Conservation (phyloP, 2,329 filamentous ascomycete genomes). For the Microcyclosporella mali region DNA sequence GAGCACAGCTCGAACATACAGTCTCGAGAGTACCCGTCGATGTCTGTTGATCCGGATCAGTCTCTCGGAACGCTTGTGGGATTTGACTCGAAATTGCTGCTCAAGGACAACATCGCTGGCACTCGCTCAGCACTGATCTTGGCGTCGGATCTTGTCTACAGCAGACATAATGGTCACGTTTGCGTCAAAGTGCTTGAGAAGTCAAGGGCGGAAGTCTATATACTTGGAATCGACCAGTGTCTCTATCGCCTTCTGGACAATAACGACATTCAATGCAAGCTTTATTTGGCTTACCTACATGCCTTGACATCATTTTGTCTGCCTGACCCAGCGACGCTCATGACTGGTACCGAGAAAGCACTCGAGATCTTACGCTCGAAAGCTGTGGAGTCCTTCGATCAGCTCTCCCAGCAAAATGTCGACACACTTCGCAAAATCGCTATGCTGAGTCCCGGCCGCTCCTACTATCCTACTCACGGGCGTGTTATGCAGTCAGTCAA, state of each 20-base stretch:
- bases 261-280: conserved; percentile 32
- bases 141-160: conserved; percentile 10
- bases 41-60: conserved; percentile 46
- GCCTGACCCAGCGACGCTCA: conserved; percentile 52
- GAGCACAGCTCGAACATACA: conserved; percentile 5
- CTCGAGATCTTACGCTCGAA: conserved; percentile 19
- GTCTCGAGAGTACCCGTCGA: conserved; percentile 18
- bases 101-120: conserved; percentile 29
- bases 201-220: conserved; percentile 46
- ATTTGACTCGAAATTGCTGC: conserved; percentile 52
- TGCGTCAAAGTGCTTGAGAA: conserved; percentile 30
- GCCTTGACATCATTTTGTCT: conserved; percentile 55
- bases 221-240: conserved; percentile 51
- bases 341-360: conserved; percentile 56
- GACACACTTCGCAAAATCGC: conserved; percentile 26
- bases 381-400: conserved; percentile 20
- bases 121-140: conserved; percentile 51
- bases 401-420: conserved; percentile 15
- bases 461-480: conserved; percentile 41
- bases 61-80: conserved; percentile 57
- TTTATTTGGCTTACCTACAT: conserved; percentile 47
- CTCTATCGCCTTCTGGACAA: conserved; percentile 55
- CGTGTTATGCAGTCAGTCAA: conserved; percentile 39
- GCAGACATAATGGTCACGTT: conserved; percentile 41
- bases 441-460: conserved; percentile 30